Base-by-base conservation (phyloP, 768 basidiomycete genomes). In the Boletus pseudo-olivaceus region DNA sequence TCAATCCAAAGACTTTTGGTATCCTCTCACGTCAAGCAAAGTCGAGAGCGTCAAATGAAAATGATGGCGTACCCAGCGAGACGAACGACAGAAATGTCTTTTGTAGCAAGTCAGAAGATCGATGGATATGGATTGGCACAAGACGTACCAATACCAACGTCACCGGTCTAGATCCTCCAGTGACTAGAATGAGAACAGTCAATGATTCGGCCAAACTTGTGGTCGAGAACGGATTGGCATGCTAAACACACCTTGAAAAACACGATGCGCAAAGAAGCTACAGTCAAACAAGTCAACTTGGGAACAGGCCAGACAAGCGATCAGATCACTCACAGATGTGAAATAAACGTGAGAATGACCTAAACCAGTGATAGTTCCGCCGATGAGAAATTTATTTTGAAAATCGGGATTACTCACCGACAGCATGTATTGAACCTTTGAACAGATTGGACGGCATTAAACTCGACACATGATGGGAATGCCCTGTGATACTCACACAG, bases 181-280 rank as follows among this genome's bases (percentile, higher is more conserved):
- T 66, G 17, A 62, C 68, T 70, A 23, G 12, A 7, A 49, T 2
- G 20, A 33, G 11, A 47, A 19, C 0, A 3, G 17, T 64, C 20
- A 53, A 27, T 26, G n/a, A 20, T 14, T 30, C 19, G n/a, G 2
- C 12, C 12, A 10, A 11, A n/a, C 34, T n/a, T 19, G 15, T n/a
- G 15, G 8, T 17, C 4, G 4, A 27, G 14, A 44, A 9, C 11
- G 11, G 7, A 29, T 30, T 14, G 27, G 10, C 5, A 26, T 9
- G 17, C 17, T 15, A 23, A 23, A 47, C 63, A 11, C 20, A 64
- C 68, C 68, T 56, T 58, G 62, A 44, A 61, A 62, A 41, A 62
- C 58, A 30, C 68, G 70, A 37, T 50, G 3, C 1, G 45, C 56
- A 20, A 70, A 70, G 43, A 60, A 72, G 14, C 68, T 70, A 32